phyloP scores from a whole-genome alignment of 169 alveolate species.

The Cryptosporidium ryanae region DNA sequence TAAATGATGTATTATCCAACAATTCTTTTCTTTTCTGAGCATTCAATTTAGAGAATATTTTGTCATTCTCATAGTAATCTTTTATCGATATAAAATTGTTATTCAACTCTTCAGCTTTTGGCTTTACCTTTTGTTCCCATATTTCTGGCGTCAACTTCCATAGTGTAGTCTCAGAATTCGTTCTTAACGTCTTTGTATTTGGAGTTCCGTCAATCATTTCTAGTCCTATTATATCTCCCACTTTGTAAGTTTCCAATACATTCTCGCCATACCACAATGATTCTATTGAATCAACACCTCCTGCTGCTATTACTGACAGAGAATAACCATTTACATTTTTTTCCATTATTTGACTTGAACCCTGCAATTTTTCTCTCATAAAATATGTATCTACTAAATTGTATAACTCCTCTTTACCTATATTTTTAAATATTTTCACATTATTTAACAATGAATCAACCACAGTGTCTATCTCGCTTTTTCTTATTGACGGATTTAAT shows the following conservation, averaged over 20 bases:
- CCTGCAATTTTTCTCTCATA: slow-evolving; percentile 61
- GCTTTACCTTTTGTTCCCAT: slow-evolving; percentile 31
- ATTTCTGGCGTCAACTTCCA: slow-evolving; percentile 51
- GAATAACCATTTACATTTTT: slow-evolving; percentile 33
- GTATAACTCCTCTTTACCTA: slow-evolving; percentile 36
- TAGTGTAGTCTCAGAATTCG: slow-evolving; percentile 36
- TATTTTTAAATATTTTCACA: slow-evolving; percentile 6
- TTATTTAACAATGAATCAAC: slow-evolving; percentile 8
- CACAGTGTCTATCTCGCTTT: slow-evolving; percentile 16
- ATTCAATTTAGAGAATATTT: background rate
- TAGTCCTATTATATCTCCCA: slow-evolving; percentile 22
- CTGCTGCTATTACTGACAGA: slow-evolving; percentile 33
- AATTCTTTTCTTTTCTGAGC: background rate
- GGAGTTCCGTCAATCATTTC: slow-evolving; percentile 14
- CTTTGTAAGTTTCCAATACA: slow-evolving; percentile 20
- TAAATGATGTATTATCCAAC: slow-evolving; percentile 33
- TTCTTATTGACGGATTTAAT: slow-evolving; percentile 25
- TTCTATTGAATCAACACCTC: slow-evolving; percentile 54
- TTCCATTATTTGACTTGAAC: slow-evolving; percentile 5
- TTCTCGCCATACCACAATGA: slow-evolving; percentile 62
- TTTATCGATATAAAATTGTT: slow-evolving; percentile 20
- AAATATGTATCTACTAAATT: slow-evolving; percentile 21
- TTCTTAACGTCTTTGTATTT: slow-evolving; percentile 23
- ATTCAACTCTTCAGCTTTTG: background rate
- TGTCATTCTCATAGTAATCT: slow-evolving; percentile 32